Conservation (phyloP, 2,329 filamentous ascomycete species). For the Colletotrichum theobromicola region DNA sequence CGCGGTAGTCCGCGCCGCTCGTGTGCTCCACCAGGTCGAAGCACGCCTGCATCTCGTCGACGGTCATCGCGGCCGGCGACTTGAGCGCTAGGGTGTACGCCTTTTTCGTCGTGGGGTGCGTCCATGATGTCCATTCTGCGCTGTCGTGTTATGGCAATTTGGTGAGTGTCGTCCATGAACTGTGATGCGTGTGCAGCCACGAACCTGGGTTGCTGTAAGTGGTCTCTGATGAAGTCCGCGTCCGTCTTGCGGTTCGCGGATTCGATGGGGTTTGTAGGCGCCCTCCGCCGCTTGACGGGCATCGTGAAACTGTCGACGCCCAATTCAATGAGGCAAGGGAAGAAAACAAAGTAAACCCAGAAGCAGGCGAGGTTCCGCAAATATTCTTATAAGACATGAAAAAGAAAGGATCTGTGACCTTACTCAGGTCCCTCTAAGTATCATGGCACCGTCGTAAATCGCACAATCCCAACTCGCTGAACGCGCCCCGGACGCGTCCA, state of each 20-base stretch:
- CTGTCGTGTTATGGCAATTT: not conserved
- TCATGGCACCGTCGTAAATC: not conserved
- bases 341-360: too few relatives aligned
- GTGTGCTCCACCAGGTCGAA: constrained; percentile 66
- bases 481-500: not conserved
- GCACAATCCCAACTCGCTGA: not conserved
- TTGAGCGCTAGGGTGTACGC: constrained; percentile 51
- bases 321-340: not conserved
- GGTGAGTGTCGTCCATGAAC: not conserved
- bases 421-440: not conserved
- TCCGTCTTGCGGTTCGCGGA: constrained; percentile 52
- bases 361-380: too few relatives aligned
- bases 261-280: constrained; percentile 45
- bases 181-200: not conserved
- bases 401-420: not conserved
- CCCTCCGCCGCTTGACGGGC: constrained; percentile 23
- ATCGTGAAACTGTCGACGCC: not conserved
- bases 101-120: constrained; percentile 49
- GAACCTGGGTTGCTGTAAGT: constrained; percentile 50
- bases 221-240: constrained; percentile 51
- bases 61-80: constrained; percentile 40
- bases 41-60: constrained; percentile 56
- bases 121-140: constrained; percentile 49
- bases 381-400: too few relatives aligned
- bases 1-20: constrained; percentile 67